Conservation (phyloP, 805 yeast genomes). For the Torulaspora maleeae region DNA sequence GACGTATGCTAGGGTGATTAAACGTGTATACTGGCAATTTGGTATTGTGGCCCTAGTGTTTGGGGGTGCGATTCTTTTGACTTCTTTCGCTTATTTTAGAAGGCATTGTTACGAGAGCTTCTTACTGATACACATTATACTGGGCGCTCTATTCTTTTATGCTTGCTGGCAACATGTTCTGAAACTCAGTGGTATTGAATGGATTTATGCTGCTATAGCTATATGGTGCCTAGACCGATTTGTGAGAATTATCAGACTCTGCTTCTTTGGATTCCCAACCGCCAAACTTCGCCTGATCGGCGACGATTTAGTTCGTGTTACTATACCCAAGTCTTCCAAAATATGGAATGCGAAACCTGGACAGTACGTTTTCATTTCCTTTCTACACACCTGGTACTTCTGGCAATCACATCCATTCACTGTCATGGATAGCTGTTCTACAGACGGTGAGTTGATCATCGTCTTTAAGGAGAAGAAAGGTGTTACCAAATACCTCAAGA, state of each 20-base stretch:
- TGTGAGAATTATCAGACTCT: slow-evolving; percentile 35
- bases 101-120: slow-evolving; percentile 43
- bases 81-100: slow-evolving; percentile 35
- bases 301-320: slow-evolving; percentile 19
- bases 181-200: slow-evolving; percentile 41
- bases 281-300: slow-evolving; percentile 18
- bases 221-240: slow-evolving; percentile 44
- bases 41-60: slow-evolving; percentile 39
- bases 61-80: slow-evolving; percentile 24
- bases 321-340: slow-evolving; percentile 15
- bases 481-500: slow-evolving; percentile 37
- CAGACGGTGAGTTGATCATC: slow-evolving; percentile 37
- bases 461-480: slow-evolving; percentile 47
- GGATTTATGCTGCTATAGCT: slow-evolving; percentile 38
- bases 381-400: slow-evolving; percentile 39
- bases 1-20: slow-evolving; percentile 4
- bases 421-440: slow-evolving; percentile 35
- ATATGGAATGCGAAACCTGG: slow-evolving; percentile 44
- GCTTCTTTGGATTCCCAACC: slow-evolving; percentile 18
- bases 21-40: slow-evolving; percentile 37
- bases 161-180: slow-evolving; percentile 47
- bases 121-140: slow-evolving; percentile 40
- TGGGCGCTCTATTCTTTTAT: slow-evolving; percentile 41
- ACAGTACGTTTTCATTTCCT: slow-evolving; percentile 43
- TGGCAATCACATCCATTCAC: slow-evolving; percentile 61